Percentiles rank a stretch among this genome's conserved stretches.
Conservation (phyloP, 495 filamentous ascomycete genomes). For the Trichoderma virens region DNA sequence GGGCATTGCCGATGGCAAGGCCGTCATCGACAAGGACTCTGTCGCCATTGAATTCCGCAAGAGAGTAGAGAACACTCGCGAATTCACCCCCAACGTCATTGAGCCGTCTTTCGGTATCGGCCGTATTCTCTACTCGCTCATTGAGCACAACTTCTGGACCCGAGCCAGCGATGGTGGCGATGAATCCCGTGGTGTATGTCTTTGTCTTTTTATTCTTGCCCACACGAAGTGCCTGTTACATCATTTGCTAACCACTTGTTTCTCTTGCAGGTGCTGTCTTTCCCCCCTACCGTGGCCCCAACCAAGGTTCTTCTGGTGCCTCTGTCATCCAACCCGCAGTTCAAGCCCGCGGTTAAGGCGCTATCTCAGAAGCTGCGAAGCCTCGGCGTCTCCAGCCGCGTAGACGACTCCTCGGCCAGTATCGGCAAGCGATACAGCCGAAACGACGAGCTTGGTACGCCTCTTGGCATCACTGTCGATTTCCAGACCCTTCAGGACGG, state of each 20-base stretch:
- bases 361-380: conserved; percentile 53
- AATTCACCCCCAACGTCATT: conserved; percentile 78
- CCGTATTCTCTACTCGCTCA: conserved; percentile 66
- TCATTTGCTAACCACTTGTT: conserved; percentile 15
- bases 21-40: conserved; percentile 63
- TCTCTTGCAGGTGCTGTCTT: conserved; percentile 53
- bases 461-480: conserved; percentile 63
- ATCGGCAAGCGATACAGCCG: conserved; percentile 70
- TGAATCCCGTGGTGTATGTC: conserved; percentile 58
- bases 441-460: conserved; percentile 68
- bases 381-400: conserved; percentile 52
- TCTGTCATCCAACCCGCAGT: conserved; percentile 53
- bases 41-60: conserved; percentile 65
- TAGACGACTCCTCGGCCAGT: conserved; percentile 60
- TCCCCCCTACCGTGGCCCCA: conserved; percentile 64
- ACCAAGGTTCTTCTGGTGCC: conserved; percentile 73
- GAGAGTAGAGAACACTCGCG: conserved; percentile 58
- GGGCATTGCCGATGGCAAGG: conserved; percentile 42
- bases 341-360: conserved; percentile 47
- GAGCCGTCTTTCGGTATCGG: conserved; percentile 84
- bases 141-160: conserved; percentile 76
- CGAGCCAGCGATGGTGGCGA: conserved; percentile 57
- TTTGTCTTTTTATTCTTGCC: background rate
- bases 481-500: conserved; percentile 69
- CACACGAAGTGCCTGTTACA: background rate